Conservation (phyloP, 2,329 filamentous ascomycete species). For the Verticillium longisporum region DNA sequence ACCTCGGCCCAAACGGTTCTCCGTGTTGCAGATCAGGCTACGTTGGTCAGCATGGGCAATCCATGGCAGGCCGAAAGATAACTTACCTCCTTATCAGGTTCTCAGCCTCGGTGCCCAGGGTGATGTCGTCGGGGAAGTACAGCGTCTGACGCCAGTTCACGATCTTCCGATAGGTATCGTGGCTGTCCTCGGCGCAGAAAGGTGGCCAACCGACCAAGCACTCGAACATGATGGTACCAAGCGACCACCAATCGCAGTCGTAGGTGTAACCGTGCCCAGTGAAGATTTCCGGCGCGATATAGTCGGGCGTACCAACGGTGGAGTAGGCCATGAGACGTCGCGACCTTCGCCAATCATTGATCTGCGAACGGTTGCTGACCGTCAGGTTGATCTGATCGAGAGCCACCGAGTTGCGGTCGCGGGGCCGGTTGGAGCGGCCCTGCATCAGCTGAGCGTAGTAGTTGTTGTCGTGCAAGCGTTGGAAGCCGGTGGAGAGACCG, state of each 20-base stretch:
- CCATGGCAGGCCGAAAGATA: not conserved
- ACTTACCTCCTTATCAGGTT: conserved; percentile 83
- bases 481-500: conserved; percentile 93
- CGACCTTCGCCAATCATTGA: conserved; percentile 98
- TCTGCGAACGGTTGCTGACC: conserved; percentile 93
- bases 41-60: conserved; percentile 7
- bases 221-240: conserved; percentile 99
- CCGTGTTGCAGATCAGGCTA: conserved; percentile 89
- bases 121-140: conserved; percentile 94
- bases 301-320: conserved; percentile 95
- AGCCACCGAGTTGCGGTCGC: conserved; percentile 87
- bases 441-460: conserved; percentile 97
- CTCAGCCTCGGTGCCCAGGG: conserved; percentile 81
- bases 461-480: conserved; percentile 94
- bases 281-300: conserved; percentile 98
- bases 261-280: conserved; percentile 94
- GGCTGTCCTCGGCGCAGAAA: conserved; percentile 95
- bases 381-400: conserved; percentile 98
- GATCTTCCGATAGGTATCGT: conserved; percentile 98
- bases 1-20: conserved; percentile 81
- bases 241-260: conserved; percentile 98
- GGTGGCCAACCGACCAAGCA: conserved; percentile 98
- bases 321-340: conserved; percentile 95
- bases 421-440: conserved; percentile 63
- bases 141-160: conserved; percentile 95